Evolutionary conservation across 257 asterid species (phyloP), one percentile per base, ranked within the genome.

Genomic region (Solanum paucissectum): DNA sequence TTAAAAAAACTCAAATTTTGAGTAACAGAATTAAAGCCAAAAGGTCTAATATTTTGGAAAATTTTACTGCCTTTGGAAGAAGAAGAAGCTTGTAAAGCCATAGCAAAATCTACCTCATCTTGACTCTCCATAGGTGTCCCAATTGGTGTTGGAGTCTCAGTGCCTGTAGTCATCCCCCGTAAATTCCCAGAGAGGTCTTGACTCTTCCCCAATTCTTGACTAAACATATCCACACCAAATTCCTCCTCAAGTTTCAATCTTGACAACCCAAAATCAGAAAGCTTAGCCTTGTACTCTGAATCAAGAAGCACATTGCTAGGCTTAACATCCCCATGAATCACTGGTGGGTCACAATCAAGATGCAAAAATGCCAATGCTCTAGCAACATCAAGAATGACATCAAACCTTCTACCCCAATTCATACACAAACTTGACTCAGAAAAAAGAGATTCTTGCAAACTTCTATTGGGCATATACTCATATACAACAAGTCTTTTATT

Each of bases 241-340:
- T 94, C 99, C 52, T 89, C 95, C 79, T 96, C 99, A 33, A 93
- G 88, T 92, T 96, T 97, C 92, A 95, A 82, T 68, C 98, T 97
- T 32, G 99, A 96, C 92, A 96, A 87, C 90, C 99, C 99, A 49
- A 97, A 97, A 94, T 97, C 99, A 7, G 99, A 97, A 84, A 97
- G 95, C 93, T 95, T 97, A 37, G 99, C 98, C 69, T 91, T 89
- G 12, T 93, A 90, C 84, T 95, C 98, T 6, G 94, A 89, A 90
- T 94, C 99, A 75, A 97, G 98, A 90, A 97, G 88, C 91, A 96
- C 99, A 89, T 97, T 97, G 89, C 99, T 94, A 18, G 99, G 99
- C 93, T 97, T 97, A 58, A 97, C 98, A 93, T 97, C 99, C 25
- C 99, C 98, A 89, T 97, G 99, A 77, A 97, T 94, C 69, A 97